Base-by-base conservation (phyloP, 345 rosid genomes). In the Sonneratia caseolaris region DNA sequence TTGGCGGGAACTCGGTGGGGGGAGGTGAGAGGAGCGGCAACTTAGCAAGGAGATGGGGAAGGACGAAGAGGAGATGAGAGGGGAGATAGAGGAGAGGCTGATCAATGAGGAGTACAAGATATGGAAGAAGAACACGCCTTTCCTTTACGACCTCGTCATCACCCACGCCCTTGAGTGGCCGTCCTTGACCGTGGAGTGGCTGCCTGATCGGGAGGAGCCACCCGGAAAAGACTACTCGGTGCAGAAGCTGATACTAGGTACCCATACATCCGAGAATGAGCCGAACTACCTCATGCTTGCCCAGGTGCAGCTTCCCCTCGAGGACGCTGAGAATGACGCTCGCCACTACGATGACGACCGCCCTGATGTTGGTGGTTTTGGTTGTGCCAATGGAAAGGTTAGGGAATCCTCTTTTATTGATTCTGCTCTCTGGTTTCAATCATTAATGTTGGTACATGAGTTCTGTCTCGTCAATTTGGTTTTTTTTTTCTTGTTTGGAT, bases 131-230 rank as follows among this genome's bases (percentile, higher is more conserved):
- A 95, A 95, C 83, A 95, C 99, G 35, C 99, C 98, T 10, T 95
- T 95, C 79, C 90, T 95, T 19, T 95, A 95, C 80, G 98, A 95
- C 80, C 89, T 95, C 45, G 96, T 95, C 69, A 92, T 95, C 47
- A 92, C 98, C 53, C 98, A 95, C 66, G 99, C 99, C 76, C 89
- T 95, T 22, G 98, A 95, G 70, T 95, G 98, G 99, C 99, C 99
- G 5, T 95, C 98, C 32, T 96, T 92, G 75, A 92, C 98, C 53
- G 98, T 95, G 12, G 97, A 92, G 84, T 92, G 98, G 97, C 82
- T 95, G 0, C 98, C 98, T 5, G 96, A 84, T 77, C 89, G 97
- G 74, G 92, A 90, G 56, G 99, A 95, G 80, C 99, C 99, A n/a
- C 81, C 97, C 5, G 96, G 90, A 22, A 88, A 92, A 81, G 98